Evolutionary conservation across 139 green algal species (phyloP).

Genomic region (Picochlorum costavermella): DNA sequence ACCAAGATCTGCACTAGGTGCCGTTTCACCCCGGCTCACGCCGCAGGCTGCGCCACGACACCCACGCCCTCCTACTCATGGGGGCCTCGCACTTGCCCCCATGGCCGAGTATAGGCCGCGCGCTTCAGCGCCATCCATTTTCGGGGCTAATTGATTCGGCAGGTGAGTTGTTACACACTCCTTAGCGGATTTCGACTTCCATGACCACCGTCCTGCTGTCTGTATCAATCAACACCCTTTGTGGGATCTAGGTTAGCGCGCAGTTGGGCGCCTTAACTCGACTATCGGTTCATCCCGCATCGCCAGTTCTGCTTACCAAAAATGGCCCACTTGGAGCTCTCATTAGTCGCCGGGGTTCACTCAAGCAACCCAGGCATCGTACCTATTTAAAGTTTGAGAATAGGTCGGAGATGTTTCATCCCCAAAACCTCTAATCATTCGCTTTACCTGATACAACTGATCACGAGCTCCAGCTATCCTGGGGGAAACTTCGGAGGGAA

Average conservation of each 20-base stretch:
- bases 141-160: constrained; percentile 93
- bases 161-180: constrained; percentile 98
- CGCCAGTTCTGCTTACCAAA: constrained; percentile 96
- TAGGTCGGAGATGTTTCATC: constrained; percentile 77
- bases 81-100: constrained; percentile 68
- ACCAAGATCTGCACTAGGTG: constrained; percentile 89
- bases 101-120: constrained; percentile 80
- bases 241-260: constrained; percentile 88
- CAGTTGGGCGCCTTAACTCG: constrained; percentile 81
- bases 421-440: constrained; percentile 88
- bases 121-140: constrained; percentile 95
- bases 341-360: constrained; percentile 71
- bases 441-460: constrained; percentile 85
- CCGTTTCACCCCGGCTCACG: constrained; percentile 77
- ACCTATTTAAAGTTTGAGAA: constrained; percentile 96
- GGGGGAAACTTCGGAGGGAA: constrained; percentile 91
- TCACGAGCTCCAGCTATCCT: constrained; percentile 79
- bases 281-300: constrained; percentile 93
- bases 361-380: constrained; percentile 74
- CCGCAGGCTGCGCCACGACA: constrained; percentile 63
- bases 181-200: constrained; percentile 96
- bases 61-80: constrained; percentile 88
- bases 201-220: constrained; percentile 94
- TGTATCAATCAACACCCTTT: constrained; percentile 92
- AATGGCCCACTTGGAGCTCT: constrained; percentile 81